A percentile compares a stretch with the other conserved stretches of the same genome.
Evolutionary conservation across 495 filamentous ascomycete genomes (phyloP).

Genomic region (Podospora appendiculata): DNA sequence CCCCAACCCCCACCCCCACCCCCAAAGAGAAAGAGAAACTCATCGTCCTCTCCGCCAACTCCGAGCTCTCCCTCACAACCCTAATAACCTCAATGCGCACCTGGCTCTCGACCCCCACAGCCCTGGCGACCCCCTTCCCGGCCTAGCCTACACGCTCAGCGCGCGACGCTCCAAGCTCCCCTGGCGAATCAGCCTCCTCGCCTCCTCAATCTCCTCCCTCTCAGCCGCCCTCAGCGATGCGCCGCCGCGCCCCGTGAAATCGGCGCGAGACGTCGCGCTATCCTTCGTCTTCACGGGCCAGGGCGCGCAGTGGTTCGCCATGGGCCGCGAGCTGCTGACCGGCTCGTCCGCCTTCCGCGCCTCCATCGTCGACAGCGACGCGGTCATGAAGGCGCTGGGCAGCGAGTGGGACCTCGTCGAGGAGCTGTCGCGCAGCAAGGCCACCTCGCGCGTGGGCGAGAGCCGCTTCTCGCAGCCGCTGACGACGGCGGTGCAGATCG

Average conservation of each 20-base stretch:
- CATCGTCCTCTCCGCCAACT: conserved; percentile 42
- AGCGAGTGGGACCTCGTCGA: conserved; percentile 2
- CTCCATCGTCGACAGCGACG: conserved; percentile 10
- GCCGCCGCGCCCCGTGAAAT: neutral
- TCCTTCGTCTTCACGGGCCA: conserved; percentile 32
- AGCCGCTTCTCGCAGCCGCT: conserved; percentile 28
- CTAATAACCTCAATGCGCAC: neutral
- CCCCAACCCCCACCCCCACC: neutral
- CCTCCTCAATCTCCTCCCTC: neutral
- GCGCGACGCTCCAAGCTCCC: conserved; percentile 17
- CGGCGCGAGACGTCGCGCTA: conserved; percentile 2
- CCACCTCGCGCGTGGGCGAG: neutral
- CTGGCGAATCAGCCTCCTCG: neutral
- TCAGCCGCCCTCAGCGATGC: neutral
- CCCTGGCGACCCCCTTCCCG: conserved; percentile 20
- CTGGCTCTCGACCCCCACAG: conserved; percentile 4
- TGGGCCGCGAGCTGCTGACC: conserved; percentile 37
- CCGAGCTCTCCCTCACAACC: conserved; percentile 41
- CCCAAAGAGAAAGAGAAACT: conserved; percentile 5
- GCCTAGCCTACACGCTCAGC: conserved; percentile 24
- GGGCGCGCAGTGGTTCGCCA: conserved; percentile 37
- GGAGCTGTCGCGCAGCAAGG: neutral
- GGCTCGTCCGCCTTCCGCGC: conserved; percentile 13
- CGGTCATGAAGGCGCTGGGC: conserved; percentile 27
- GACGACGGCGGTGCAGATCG: conserved; percentile 40